Percentiles rank a stretch among this genome's conserved stretches.
phyloP scores from a whole-genome alignment of 2,329 filamentous ascomycete species.

The Penicillium sp. region DNA sequence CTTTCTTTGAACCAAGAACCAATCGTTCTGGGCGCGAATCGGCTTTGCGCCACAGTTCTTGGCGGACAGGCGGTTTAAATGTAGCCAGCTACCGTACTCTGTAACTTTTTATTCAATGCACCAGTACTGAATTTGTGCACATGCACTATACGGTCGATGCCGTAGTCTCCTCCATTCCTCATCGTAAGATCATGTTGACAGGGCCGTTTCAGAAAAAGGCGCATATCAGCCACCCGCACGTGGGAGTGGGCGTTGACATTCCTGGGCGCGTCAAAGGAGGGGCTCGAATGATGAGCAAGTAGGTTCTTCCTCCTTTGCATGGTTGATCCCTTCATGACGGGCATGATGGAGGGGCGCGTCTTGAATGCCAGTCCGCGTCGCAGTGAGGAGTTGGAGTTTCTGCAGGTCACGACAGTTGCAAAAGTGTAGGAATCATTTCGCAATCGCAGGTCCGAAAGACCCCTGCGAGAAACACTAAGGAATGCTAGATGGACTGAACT shows the following conservation, averaged over 20 bases:
- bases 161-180: not conserved
- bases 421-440: not conserved
- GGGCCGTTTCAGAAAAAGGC: not conserved
- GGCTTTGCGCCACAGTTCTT: not conserved
- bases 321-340: constrained; percentile 23
- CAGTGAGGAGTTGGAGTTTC: not conserved
- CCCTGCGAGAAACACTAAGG: not conserved
- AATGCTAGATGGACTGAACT: not conserved
- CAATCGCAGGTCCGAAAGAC: not conserved
- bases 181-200: not conserved
- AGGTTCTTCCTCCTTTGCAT: constrained; percentile 15
- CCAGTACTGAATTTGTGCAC: too few species aligned
- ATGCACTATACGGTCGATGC: not conserved
- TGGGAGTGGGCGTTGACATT: constrained; percentile 18
- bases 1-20: not conserved
- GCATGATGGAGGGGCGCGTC: constrained; percentile 6
- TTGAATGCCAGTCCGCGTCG: not conserved
- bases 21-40: not conserved
- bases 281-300: not conserved
- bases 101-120: too few species aligned
- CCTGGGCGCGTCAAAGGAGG: constrained; percentile 29
- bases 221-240: not conserved
- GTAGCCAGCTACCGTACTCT: not conserved
- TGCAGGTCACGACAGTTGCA: not conserved
- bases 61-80: not conserved